Percentiles rank a stretch among this genome's conserved stretches.
phyloP scores from a whole-genome alignment of 345 rosid species.

The Xanthoceras sorbifolium region DNA sequence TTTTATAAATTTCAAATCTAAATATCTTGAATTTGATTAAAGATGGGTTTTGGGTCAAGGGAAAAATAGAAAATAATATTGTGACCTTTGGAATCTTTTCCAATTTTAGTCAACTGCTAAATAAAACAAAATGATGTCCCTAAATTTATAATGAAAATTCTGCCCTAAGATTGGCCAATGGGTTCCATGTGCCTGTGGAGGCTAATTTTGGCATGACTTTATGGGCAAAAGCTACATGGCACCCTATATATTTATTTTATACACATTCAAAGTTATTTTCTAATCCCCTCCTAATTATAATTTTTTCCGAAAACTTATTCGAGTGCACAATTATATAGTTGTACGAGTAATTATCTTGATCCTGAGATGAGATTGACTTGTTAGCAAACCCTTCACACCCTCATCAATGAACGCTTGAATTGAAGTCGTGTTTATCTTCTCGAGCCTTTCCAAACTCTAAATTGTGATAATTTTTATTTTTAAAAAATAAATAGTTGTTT shows the following conservation, averaged over 20 bases:
- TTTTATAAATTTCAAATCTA: not conserved
- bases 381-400: too few species aligned
- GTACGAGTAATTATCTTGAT: too few species aligned
- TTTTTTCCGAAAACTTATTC: too few species aligned
- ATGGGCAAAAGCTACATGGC: not conserved
- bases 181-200: conserved; percentile 14
- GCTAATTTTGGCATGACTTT: conserved; percentile 10
- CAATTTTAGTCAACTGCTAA: not conserved
- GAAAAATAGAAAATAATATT: not conserved
- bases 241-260: not conserved
- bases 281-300: too few species aligned
- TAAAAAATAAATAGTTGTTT: too few species aligned
- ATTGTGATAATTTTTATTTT: too few species aligned
- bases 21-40: not conserved
- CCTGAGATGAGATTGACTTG: too few species aligned
- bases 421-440: too few species aligned
- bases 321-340: too few species aligned
- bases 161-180: conserved; percentile 7
- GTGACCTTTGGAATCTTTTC: conserved; percentile 7
- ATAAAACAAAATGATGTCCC: not conserved
- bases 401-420: too few species aligned
- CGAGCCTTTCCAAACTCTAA: too few species aligned
- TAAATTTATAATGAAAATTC: not conserved
- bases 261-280: not conserved
- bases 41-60: not conserved